Percentiles rank a stretch among this genome's conserved stretches.
phyloP scores from a whole-genome alignment of 805 yeast species.

The Cyberlindnera americana region DNA sequence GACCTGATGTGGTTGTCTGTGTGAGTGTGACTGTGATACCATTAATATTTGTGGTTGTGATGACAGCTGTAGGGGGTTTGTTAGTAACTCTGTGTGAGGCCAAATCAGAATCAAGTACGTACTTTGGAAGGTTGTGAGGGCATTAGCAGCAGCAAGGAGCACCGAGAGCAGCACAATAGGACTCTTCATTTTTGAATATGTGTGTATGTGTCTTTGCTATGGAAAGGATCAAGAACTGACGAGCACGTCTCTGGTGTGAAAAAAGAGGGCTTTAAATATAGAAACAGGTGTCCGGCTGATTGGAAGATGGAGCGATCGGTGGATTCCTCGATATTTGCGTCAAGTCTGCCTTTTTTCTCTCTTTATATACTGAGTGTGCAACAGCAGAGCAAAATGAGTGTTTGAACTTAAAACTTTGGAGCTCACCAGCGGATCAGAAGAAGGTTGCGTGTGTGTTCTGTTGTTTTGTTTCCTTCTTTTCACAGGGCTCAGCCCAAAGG shows the following conservation, averaged over 20 bases:
- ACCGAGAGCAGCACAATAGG: slow-evolving; percentile 8
- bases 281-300: no score
- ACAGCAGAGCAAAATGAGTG: no score
- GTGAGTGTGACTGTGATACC: slow-evolving; percentile 25
- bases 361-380: no score
- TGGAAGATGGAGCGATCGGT: background rate
- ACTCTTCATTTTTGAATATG: slow-evolving; percentile 11
- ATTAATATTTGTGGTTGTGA: slow-evolving; percentile 25
- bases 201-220: background rate
- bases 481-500: no score
- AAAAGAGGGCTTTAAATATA: background rate
- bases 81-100: slow-evolving; percentile 7
- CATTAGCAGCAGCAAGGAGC: slow-evolving; percentile 12
- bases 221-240: background rate
- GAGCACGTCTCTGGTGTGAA: no score
- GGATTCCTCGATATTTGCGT: no score
- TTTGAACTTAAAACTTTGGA: no score
- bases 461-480: no score
- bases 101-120: background rate
- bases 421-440: no score
- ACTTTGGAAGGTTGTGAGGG: slow-evolving; percentile 11
- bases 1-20: slow-evolving; percentile 15
- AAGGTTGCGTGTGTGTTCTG: no score
- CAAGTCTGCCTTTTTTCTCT: no score
- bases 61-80: slow-evolving; percentile 14